A percentile compares a stretch with the other conserved stretches of the same genome.
Conservation (phyloP, 1,284 basidiomycete genomes). For the Moesziomyces antarcticus region DNA sequence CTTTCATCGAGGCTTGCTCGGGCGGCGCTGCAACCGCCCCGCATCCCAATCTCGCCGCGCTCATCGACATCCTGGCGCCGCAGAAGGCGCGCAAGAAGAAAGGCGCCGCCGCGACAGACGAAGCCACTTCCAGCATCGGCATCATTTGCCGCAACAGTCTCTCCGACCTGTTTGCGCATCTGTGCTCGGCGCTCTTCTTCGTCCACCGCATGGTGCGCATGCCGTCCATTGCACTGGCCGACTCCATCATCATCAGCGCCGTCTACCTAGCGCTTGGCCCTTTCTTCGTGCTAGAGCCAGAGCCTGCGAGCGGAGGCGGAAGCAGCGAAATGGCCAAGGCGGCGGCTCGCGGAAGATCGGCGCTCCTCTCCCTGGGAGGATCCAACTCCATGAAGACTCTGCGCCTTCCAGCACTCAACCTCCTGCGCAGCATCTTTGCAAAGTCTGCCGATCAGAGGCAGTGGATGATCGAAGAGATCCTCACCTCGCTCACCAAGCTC, state of each 20-base stretch:
- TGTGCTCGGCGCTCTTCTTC: conserved; percentile 62
- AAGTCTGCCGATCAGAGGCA: conserved; percentile 86
- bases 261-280: conserved; percentile 92
- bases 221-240: conserved; percentile 69
- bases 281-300: conserved; percentile 80
- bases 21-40: conserved; percentile 28
- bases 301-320: conserved; percentile 64
- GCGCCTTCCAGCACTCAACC: conserved; percentile 80
- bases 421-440: conserved; percentile 85
- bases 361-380: conserved; percentile 48
- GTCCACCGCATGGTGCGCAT: conserved; percentile 68
- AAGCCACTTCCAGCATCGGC: conserved; percentile 25
- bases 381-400: conserved; percentile 77
- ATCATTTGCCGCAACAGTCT: conserved; percentile 46
- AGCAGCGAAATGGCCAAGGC: conserved; percentile 36
- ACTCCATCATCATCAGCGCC: conserved; percentile 78
- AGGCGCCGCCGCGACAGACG: conserved; percentile 11
- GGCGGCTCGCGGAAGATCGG: conserved; percentile 32
- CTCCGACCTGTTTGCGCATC: conserved; percentile 48
- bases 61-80: conserved; percentile 64
- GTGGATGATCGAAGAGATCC: conserved; percentile 96
- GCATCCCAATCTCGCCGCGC: conserved; percentile 51
- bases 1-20: conserved; percentile 79
- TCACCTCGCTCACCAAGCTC: conserved; percentile 86
- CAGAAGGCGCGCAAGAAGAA: conserved; percentile 48